Base-by-base conservation (phyloP, 768 basidiomycete genomes). In the Hemileccinum rubropunctum region DNA sequence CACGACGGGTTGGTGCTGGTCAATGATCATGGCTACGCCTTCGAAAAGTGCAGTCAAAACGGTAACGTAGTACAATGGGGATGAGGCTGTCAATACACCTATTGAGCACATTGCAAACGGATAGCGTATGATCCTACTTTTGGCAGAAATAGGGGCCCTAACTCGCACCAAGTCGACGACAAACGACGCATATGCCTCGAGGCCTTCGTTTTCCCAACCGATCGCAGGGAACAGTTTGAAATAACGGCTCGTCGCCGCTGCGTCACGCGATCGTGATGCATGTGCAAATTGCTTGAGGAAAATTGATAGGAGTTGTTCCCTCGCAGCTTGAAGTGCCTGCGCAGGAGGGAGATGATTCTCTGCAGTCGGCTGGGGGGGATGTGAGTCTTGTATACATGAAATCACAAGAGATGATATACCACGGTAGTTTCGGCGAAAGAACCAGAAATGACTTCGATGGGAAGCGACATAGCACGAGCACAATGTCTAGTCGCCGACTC, bases 141-240 rank as follows among this genome's bases (percentile, higher is more conserved):
- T 95, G 18, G 85, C 87, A 21, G 88, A 84, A 14, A 84, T 77
- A 11, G 88, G 86, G 11, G 85, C 77, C 53, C 90, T 78, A 2
- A 86, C 81, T 50, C 86, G 82, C 41, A 98, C 92, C 40, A 97
- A 77, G 58, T 92, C 88, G 9, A 94, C 86, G 7, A 99, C 92
- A 66, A 98, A 99, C 11, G 84, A 80, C 0, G 93, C 89, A 71
- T 99, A 99, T 0, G 86, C 88, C 53, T 93, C 83, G 21, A 99
- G 76, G 1, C 97, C 97, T 67, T 95, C 90, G 10, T 76, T 72
- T 67, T 98, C 94, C 80, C 92, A 97, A 6, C 92, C 93, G 45
- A 99, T 94, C 3, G 85, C 84, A 4, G 97, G 97, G 68, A 98
- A 99, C 3, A 99, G 75, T 67, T 98, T 94, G 78, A 99, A 99